Percentiles rank a stretch among this genome's conserved stretches.
Conservation (phyloP, 2,329 filamentous ascomycete species). For the Trichoderma guizhouense region DNA sequence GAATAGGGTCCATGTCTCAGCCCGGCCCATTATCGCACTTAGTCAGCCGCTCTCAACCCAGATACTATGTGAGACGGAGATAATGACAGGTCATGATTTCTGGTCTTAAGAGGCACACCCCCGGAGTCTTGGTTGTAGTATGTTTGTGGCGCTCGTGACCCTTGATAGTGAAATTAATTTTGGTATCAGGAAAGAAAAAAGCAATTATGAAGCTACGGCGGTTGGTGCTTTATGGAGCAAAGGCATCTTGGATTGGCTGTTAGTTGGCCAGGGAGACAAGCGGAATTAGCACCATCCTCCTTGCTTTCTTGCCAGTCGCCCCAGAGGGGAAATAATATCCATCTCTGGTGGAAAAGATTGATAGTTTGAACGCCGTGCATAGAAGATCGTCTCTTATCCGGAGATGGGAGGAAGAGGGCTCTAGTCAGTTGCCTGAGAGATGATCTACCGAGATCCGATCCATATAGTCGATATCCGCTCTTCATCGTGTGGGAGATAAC, state of each 20-base stretch:
- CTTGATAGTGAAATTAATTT: not conserved
- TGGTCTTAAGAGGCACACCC: not conserved
- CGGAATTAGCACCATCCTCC: conserved; percentile 2
- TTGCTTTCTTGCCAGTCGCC: not conserved
- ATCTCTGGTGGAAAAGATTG: not conserved
- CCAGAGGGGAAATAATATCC: not conserved
- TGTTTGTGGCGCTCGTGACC: not conserved
- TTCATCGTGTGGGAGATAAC: too few relatives aligned
- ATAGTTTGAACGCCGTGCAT: not conserved
- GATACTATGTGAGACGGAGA: not conserved
- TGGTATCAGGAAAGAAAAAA: not conserved
- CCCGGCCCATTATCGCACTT: not conserved
- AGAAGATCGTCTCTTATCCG: not conserved
- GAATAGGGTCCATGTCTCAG: not conserved
- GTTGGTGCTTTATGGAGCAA: not conserved
- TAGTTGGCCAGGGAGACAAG: conserved; percentile 9
- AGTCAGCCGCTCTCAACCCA: not conserved
- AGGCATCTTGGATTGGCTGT: conserved; percentile 1
- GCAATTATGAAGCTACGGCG: not conserved
- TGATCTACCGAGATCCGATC: not conserved
- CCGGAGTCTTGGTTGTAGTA: not conserved
- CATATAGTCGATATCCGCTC: not conserved
- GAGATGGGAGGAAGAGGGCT: not conserved
- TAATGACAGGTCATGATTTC: not conserved
- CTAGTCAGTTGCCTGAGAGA: not conserved